phyloP scores from a whole-genome alignment of 2,329 filamentous ascomycete genomes.

The Colletotrichum viniferum region DNA sequence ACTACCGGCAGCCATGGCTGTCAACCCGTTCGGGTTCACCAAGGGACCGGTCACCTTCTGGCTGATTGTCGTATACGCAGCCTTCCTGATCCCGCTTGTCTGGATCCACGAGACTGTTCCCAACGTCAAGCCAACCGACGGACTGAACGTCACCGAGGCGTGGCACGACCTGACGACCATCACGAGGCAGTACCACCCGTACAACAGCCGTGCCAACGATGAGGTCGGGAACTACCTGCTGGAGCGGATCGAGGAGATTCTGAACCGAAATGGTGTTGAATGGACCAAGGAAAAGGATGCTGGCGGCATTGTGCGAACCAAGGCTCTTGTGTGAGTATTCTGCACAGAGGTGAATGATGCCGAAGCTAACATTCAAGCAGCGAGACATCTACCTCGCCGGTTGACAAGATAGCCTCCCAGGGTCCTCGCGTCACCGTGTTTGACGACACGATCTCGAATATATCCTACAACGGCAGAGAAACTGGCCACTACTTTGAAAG shows the following conservation, averaged over 20 bases:
- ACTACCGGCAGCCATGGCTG: constrained; percentile 18
- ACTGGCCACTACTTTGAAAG: constrained; percentile 81
- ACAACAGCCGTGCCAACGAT: constrained; percentile 86
- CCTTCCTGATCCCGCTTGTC: constrained; percentile 74
- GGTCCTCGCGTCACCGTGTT: constrained; percentile 67
- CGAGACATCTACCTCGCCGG: background rate
- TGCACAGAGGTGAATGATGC: background rate
- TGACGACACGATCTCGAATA: constrained; percentile 79
- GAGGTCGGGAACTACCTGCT: constrained; percentile 79
- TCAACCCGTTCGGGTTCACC: constrained; percentile 73
- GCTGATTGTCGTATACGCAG: constrained; percentile 77
- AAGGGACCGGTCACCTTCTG: constrained; percentile 83
- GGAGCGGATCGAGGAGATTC: constrained; percentile 70
- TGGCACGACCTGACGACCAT: constrained; percentile 84
- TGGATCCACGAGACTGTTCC: constrained; percentile 78
- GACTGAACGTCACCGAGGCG: constrained; percentile 82
- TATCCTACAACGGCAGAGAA: constrained; percentile 64
- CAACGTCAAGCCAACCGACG: constrained; percentile 59
- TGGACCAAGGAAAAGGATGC: constrained; percentile 44
- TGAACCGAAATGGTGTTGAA: constrained; percentile 62
- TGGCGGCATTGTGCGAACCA: constrained; percentile 33
- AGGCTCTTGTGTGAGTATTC: constrained; percentile 16
- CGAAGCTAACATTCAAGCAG: background rate
- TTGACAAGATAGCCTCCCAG: constrained; percentile 19
- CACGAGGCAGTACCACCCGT: constrained; percentile 81